A percentile compares a stretch with the other conserved stretches of the same genome.
phyloP scores from a whole-genome alignment of 176 grass and related monocot genomes.

The Neostapfia colusana region DNA sequence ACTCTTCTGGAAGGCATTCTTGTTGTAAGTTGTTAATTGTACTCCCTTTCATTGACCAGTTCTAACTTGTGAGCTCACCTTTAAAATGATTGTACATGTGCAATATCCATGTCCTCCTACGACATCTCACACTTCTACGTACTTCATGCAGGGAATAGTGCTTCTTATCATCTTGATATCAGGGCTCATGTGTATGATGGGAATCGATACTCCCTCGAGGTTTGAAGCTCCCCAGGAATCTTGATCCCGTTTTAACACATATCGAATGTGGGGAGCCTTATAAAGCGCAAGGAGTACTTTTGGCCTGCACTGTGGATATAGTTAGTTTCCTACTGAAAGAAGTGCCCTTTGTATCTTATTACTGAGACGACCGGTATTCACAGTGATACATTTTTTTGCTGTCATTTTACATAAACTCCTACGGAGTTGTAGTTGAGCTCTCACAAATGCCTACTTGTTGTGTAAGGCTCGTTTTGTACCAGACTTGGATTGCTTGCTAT shows the following conservation, averaged over 20 bases:
- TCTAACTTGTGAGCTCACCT: background rate
- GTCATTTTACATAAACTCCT: slow-evolving; percentile 25
- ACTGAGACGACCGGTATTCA: background rate
- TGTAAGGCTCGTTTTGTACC: background rate
- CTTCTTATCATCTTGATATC: slow-evolving; percentile 98
- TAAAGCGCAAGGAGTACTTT: background rate
- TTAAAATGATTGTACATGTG: slow-evolving; percentile 21
- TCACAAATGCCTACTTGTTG: background rate
- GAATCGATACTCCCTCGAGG: slow-evolving; percentile 80
- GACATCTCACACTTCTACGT: slow-evolving; percentile 14
- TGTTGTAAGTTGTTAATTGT: slow-evolving; percentile 65
- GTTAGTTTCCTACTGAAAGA: slow-evolving; percentile 38
- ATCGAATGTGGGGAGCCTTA: slow-evolving; percentile 8
- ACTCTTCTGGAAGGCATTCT: slow-evolving; percentile 86
- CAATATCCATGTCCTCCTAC: background rate
- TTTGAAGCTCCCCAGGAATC: slow-evolving; percentile 84
- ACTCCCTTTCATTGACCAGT: background rate
- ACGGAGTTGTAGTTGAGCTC: slow-evolving; percentile 15
- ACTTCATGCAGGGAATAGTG: slow-evolving; percentile 69
- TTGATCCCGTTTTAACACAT: slow-evolving; percentile 27
- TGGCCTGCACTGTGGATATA: slow-evolving; percentile 37
- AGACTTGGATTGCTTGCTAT: slow-evolving; percentile 18
- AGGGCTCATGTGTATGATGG: slow-evolving; percentile 91
- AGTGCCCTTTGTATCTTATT: slow-evolving; percentile 30
- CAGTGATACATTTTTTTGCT: slow-evolving; percentile 12